Percentiles rank a stretch among this genome's conserved stretches.
Conservation (phyloP, 768 basidiomycete species). For the Pisolithus tinctorius region DNA sequence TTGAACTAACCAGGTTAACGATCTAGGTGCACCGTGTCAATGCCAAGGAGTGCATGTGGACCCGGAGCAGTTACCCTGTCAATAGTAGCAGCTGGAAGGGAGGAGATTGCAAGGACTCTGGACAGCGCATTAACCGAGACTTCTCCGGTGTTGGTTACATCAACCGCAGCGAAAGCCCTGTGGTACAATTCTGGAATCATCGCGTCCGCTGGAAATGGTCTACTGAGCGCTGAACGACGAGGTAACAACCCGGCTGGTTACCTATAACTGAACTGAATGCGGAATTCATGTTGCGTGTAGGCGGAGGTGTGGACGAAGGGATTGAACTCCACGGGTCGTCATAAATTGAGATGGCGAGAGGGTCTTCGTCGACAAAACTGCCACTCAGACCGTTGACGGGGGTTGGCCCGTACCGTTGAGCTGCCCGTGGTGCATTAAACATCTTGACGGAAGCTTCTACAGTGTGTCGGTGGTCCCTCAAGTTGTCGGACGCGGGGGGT, state of each 20-base stretch:
- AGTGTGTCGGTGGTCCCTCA: background rate
- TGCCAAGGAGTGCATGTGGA: background rate
- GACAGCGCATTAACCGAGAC: constrained; percentile 79
- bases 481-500: background rate
- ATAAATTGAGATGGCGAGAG: constrained; percentile 64
- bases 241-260: constrained; percentile 14
- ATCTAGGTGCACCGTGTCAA: constrained; percentile 46
- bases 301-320: constrained; percentile 65
- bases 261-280: constrained; percentile 69
- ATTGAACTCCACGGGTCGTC: constrained; percentile 80
- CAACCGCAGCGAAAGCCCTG: constrained; percentile 64
- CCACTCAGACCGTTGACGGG: constrained; percentile 56
- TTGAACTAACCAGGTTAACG: constrained; percentile 80
- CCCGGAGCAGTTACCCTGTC: constrained; percentile 53
- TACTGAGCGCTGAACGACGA: constrained; percentile 4
- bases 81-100: constrained; percentile 73
- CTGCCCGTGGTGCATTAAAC: constrained; percentile 81
- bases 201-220: constrained; percentile 53
- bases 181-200: constrained; percentile 76
- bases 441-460: constrained; percentile 33
- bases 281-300: constrained; percentile 42
- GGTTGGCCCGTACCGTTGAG: constrained; percentile 56
- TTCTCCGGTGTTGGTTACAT: constrained; percentile 65
- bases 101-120: constrained; percentile 70
- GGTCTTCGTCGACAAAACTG: constrained; percentile 74